Evolutionary conservation across 345 rosid species (phyloP), one percentile per base, ranked within the genome.

Genomic region (Aurinia saxatilis): DNA sequence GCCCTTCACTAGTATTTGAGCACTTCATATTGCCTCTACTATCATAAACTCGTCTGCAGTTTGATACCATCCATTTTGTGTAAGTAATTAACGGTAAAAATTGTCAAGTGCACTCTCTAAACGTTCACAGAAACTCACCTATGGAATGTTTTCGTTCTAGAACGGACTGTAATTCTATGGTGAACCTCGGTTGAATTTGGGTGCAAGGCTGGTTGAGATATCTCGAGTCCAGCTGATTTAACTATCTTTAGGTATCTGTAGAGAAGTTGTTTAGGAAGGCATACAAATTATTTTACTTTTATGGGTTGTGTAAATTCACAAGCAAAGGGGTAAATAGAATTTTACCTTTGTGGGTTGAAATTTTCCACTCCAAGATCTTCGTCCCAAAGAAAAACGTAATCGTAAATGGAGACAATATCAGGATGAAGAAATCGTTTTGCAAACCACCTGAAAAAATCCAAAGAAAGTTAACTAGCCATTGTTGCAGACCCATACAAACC

Each of bases 391-490:
- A 93, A 93, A 72, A 93, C 66, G 67, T 90, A 93, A 79, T 93
- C 96, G 49, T 93, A 93, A 42, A 55, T 51, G 23, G 90, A 78
- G 37, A 90, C 97, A 2, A 93, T 68, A 55, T 82, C 92, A 15
- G 99, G 99, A 78, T 93, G 99, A 35, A 93, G 83, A 72, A 93
- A 93, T 8, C 99, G 92, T 68, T 93, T 90, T 2, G 97, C 99
- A 42, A 87, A 93, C 99, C 99, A 93, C 99, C 99, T 93, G 77
- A 73, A 65, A 33, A 50, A 18, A 48, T 17, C 4, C 0, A 18
- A 31, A 8, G 3, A 14, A 49, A 0, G 40, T 10, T 14, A n/a
- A 40, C 19, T 54, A 44, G 8, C 45, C 47, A 40, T 15, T 44
- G 30, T 54, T 16, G 45, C 13, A 65, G 1, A 59, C 21, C 17